These are phyloP conservation scores for Lactarius pseudohatsudake DNA, from an alignment of 768 basidiomycete genomes.

Conservation along the genomic window DNA sequence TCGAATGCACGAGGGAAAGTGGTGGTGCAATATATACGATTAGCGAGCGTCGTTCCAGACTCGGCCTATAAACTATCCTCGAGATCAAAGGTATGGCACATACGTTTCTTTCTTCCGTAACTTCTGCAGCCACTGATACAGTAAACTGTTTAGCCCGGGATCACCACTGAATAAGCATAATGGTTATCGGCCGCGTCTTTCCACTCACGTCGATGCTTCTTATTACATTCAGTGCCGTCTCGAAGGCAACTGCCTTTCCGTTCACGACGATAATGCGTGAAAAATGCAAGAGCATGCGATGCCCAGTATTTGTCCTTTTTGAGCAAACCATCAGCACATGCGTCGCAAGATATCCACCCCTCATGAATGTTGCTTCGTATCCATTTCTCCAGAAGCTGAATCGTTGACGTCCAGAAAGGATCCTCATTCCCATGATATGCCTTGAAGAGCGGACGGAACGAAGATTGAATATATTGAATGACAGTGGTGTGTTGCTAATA, in stretches of 20 bases:
- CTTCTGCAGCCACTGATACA: not conserved
- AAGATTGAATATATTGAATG: constrained; percentile 1
- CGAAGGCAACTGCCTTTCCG: not conserved
- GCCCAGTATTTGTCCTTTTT: not conserved
- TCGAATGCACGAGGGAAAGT: not conserved
- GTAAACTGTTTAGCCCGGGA: not conserved
- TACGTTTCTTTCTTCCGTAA: too few relatives aligned
- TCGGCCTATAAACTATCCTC: not conserved
- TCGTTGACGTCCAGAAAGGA: constrained; percentile 8
- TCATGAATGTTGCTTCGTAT: not conserved
- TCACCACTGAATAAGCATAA: not conserved
- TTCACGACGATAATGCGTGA: not conserved
- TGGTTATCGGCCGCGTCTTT: not conserved
- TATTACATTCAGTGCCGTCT: not conserved
- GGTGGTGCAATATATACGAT: not conserved
- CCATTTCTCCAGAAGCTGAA: not conserved
- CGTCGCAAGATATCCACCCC: not conserved
- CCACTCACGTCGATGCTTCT: constrained; percentile 7
- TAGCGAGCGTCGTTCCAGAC: not conserved
- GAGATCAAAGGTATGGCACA: not conserved
- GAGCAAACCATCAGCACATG: not conserved
- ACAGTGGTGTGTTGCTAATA: not conserved
- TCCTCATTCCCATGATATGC: not conserved
- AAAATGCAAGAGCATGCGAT: not conserved
- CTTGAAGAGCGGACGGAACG: constrained; percentile 3